Percentiles rank a stretch among this genome's conserved stretches.
These are phyloP conservation scores for Mycena citricolor DNA, from an alignment of 1,284 basidiomycete genomes.

Conservation along the genomic window DNA sequence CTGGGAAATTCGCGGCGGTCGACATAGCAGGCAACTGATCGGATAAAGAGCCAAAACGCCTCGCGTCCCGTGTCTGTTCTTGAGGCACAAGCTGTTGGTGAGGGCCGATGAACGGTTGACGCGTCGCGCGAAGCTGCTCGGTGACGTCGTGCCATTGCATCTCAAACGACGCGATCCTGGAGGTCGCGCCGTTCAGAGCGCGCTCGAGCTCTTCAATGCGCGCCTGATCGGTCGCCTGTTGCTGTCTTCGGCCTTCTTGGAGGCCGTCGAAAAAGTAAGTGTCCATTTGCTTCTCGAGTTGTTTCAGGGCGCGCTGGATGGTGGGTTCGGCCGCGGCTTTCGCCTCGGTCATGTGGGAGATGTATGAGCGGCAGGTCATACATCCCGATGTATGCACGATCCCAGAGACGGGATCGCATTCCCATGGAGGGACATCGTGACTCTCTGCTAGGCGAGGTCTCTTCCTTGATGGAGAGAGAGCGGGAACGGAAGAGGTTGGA, in stretches of 20 bases:
- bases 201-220: conserved; percentile 31
- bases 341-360: conserved; percentile 41
- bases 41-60: no score
- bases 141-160: no score
- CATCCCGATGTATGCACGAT: conserved; percentile 43
- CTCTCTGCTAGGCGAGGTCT: no score
- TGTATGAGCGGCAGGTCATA: conserved; percentile 38
- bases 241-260: conserved; percentile 29
- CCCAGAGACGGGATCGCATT: conserved; percentile 40
- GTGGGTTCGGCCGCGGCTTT: conserved; percentile 37
- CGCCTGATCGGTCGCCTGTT: conserved; percentile 26
- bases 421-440: conserved; percentile 30
- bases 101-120: no score
- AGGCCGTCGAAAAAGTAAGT: conserved; percentile 32
- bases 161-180: no score
- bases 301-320: conserved; percentile 40
- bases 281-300: conserved; percentile 31
- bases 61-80: no score
- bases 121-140: no score
- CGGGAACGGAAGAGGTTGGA: no score
- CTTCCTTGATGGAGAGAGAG: no score
- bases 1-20: no score
- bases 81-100: no score
- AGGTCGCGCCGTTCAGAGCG: conserved; percentile 30
- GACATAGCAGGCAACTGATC: no score